A percentile compares a stretch with the other conserved stretches of the same genome.
Conservation (phyloP, 805 yeast species). For the Cyberlindnera misumaiensis region DNA sequence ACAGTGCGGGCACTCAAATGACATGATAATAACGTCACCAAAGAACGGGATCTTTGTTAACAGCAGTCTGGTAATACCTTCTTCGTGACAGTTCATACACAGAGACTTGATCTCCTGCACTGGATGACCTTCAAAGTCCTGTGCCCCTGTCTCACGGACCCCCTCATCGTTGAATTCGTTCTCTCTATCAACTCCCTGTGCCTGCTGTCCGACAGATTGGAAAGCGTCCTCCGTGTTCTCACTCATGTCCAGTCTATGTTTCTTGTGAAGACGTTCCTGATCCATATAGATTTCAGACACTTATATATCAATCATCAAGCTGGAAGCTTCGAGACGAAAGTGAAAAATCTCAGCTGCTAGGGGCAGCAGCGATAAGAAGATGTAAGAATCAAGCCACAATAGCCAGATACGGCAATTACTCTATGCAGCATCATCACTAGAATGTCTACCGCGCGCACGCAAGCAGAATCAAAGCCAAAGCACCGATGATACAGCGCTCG, state of each 20-base stretch:
- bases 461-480: no score
- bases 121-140: conserved; percentile 83
- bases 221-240: conserved; percentile 36
- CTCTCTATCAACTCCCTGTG: conserved; percentile 36
- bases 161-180: conserved; percentile 29
- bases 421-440: no score
- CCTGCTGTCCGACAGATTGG: conserved; percentile 55
- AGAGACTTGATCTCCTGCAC: conserved; percentile 92
- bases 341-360: no score
- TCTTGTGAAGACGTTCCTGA: neutral
- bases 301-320: no score
- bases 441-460: no score
- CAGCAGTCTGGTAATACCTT: conserved; percentile 77
- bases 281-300: no score
- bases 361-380: no score
- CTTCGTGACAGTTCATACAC: conserved; percentile 91
- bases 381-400: no score
- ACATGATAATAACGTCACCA: conserved; percentile 86
- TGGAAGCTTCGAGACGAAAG: neutral
- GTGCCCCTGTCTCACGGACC: conserved; percentile 64
- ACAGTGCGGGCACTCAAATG: conserved; percentile 94
- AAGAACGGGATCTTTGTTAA: conserved; percentile 89
- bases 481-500: no score
- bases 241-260: conserved; percentile 1
- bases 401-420: no score